Base-by-base conservation (phyloP, 2,329 filamentous ascomycete genomes). In the Ascochyta viciae-villosae region DNA sequence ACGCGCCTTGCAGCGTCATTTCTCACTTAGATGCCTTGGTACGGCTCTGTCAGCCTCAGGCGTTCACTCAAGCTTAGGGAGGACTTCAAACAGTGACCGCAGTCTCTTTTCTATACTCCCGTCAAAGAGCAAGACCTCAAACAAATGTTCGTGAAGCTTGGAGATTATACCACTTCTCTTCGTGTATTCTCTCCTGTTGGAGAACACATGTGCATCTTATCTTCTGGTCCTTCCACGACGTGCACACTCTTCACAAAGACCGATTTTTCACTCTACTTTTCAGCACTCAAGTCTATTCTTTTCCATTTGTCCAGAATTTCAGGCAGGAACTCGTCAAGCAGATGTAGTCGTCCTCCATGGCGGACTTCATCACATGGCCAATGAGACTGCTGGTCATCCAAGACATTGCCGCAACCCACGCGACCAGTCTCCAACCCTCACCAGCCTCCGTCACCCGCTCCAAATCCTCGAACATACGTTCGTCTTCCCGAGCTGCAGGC, bases 371-470 rank as follows among this genome's bases (percentile, higher is more conserved):
- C 69, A 72, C 66, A 67, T 70, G 68, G 58, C 46, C 45, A 26
- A 51, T 58, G 61, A 60, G 49, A 57, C 59, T 60, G 46, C 47
- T 60, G 63, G 68, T 72, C 70, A 71, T 68, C 61, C 62, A 71
- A 71, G 68, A 72, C 70, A 71, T 54, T 24, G 42, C 57, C 58
- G 56, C 61, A 60, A 58, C 51, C 64, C 69, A 72, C 66, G 69
- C 67, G 69, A 19, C 65, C 34, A 63, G 59, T 47, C 53, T 44
- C 39, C 54, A 44, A 55, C 60, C 58, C 64, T 63, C 68, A 70
- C 59, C 64, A 65, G 61, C 60, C 56, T 59, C 62, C 61, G 62
- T 71, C 70, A 72, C 58, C 62, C 58, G 66, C 57, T 55, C 61
- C 54, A 45, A 40, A 46, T 50, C 61, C 46, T 51, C 52, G 54